Percentiles rank a stretch among this genome's conserved stretches.
Conservation (phyloP, 2,329 filamentous ascomycete species). For the Endothia cerciana region DNA sequence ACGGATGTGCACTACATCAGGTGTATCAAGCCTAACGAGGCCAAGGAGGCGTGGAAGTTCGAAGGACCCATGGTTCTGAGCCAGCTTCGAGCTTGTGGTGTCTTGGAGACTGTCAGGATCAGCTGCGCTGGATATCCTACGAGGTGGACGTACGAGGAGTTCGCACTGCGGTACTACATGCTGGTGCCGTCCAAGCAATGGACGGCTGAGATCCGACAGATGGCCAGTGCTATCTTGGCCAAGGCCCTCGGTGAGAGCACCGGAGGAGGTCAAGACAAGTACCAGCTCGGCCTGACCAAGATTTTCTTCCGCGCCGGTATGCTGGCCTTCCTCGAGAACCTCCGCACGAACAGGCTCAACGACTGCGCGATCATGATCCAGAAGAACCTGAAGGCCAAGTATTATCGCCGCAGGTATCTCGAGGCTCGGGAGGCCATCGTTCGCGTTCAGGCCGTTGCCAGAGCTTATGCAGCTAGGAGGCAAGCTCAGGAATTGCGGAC, state of each 20-base stretch:
- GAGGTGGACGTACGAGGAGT: slow-evolving; percentile 98
- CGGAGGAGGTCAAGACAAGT: slow-evolving; percentile 82
- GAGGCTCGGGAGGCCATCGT: slow-evolving; percentile 83
- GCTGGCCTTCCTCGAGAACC: slow-evolving; percentile 95
- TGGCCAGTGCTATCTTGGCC: slow-evolving; percentile 89
- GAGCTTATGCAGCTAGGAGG: slow-evolving; percentile 78
- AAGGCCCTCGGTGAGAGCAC: slow-evolving; percentile 83
- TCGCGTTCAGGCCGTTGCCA: slow-evolving; percentile 74
- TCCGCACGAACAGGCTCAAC: slow-evolving; percentile 87
- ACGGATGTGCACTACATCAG: slow-evolving; percentile 99
- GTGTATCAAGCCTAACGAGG: slow-evolving; percentile 98
- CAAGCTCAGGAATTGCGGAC: slow-evolving; percentile 80
- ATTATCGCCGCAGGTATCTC: slow-evolving; percentile 89
- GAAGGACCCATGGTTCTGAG: slow-evolving; percentile 98
- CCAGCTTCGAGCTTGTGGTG: slow-evolving; percentile 96
- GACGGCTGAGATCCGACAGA: slow-evolving; percentile 91
- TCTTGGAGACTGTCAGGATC: slow-evolving; percentile 96
- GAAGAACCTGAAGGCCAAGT: slow-evolving; percentile 95
- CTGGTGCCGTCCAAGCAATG: slow-evolving; percentile 85
- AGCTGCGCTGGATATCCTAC: slow-evolving; percentile 97
- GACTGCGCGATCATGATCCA: slow-evolving; percentile 97
- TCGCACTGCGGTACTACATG: slow-evolving; percentile 98
- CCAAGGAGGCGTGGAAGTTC: slow-evolving; percentile 95
- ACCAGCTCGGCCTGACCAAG: slow-evolving; percentile 95
- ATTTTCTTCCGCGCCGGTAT: slow-evolving; percentile 99